Evolutionary conservation across 441 rosid genomes (phyloP).

Genomic region (Pelargonium myrrhifolium): DNA sequence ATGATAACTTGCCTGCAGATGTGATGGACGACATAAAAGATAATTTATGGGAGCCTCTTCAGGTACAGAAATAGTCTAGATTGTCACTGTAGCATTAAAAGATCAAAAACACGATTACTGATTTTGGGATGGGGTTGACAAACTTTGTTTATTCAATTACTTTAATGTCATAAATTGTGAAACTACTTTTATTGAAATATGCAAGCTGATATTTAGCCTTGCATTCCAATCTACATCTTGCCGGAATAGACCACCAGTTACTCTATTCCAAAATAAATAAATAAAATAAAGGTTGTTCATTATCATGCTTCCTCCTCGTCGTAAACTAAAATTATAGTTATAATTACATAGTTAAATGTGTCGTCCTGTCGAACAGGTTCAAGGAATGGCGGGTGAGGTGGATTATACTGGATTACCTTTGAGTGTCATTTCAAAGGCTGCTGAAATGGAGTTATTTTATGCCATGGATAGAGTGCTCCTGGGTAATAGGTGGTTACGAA

Average conservation of each 20-base stretch:
- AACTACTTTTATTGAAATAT: neutral
- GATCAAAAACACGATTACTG: slow-evolving; percentile 4
- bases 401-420: slow-evolving; percentile 73
- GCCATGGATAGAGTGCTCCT: slow-evolving; percentile 72
- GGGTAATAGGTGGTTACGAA: slow-evolving; percentile 92
- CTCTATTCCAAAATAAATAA: neutral
- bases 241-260: neutral
- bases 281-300: neutral
- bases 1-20: slow-evolving; percentile 73
- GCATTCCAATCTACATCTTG: neutral
- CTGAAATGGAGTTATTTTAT: slow-evolving; percentile 76
- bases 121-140: slow-evolving; percentile 11
- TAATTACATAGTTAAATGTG: neutral
- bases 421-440: slow-evolving; percentile 90
- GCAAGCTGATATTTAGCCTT: neutral
- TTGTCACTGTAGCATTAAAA: neutral
- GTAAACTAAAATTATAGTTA: neutral
- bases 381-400: slow-evolving; percentile 51
- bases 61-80: slow-evolving; percentile 39
- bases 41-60: slow-evolving; percentile 80
- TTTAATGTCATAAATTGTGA: neutral
- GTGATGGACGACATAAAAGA: slow-evolving; percentile 87
- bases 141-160: neutral
- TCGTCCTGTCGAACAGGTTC: slow-evolving; percentile 12
- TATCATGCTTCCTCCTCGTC: neutral